A percentile compares a stretch with the other conserved stretches of the same genome.
phyloP scores from a whole-genome alignment of 441 rosid genomes.

The Gossypium trilobum region DNA sequence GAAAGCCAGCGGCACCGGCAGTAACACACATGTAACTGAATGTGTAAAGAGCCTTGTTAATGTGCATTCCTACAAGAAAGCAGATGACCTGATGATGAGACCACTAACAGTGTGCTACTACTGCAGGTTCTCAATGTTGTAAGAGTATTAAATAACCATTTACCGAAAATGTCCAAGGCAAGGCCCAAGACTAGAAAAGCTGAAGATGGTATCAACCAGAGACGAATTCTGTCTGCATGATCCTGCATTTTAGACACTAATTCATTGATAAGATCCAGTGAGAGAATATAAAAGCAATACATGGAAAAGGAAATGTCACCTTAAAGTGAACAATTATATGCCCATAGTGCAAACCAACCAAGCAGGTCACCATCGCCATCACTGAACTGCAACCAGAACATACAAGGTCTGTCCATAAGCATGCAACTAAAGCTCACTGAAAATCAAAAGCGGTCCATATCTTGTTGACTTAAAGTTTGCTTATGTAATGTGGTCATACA shows the following conservation, averaged over 20 bases:
- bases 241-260: conserved; percentile 31
- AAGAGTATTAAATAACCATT: conserved; percentile 8
- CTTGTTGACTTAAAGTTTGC: background rate
- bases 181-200: conserved; percentile 44
- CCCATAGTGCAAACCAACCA: conserved; percentile 70
- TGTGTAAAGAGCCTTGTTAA: conserved; percentile 75
- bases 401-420: conserved; percentile 3
- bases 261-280: background rate
- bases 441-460: background rate
- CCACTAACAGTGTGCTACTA: background rate
- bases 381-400: conserved; percentile 45
- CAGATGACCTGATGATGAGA: background rate
- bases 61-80: conserved; percentile 49
- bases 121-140: background rate
- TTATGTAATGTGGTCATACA: background rate
- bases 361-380: conserved; percentile 68
- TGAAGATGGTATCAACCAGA: conserved; percentile 47
- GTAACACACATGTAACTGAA: conserved; percentile 70
- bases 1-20: conserved; percentile 61
- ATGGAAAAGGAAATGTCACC: conserved; percentile 30
- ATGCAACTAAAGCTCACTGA: background rate
- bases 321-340: conserved; percentile 64
- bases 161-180: conserved; percentile 46
- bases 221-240: conserved; percentile 42
- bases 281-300: conserved; percentile 3